These are phyloP conservation scores for Limnanthes douglasii DNA, from an alignment of 345 rosid species.

Conservation along the genomic window DNA sequence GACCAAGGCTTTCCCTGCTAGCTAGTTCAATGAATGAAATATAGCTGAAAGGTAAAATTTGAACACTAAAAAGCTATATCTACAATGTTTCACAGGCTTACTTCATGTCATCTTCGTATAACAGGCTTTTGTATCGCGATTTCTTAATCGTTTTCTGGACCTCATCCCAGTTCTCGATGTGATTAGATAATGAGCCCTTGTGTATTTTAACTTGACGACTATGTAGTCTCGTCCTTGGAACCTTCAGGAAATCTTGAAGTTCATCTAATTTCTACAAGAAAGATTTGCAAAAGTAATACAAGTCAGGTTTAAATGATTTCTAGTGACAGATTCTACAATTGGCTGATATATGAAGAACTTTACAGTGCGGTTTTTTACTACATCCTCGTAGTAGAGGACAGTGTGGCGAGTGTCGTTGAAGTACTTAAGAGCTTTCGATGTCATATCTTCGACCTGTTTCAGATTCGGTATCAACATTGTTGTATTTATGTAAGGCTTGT, in stretches of 20 bases:
- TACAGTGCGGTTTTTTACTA: constrained; percentile 73
- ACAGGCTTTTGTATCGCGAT: constrained; percentile 40
- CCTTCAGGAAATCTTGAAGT: constrained; percentile 75
- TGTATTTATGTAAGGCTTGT: constrained; percentile 68
- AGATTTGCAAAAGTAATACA: no score
- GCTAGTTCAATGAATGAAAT: no score
- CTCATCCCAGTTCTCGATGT: constrained; percentile 69
- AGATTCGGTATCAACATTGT: constrained; percentile 40
- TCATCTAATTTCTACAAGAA: constrained; percentile 51
- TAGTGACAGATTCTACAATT: no score
- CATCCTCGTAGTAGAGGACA: constrained; percentile 76
- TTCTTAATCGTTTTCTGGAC: constrained; percentile 52
- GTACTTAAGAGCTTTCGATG: constrained; percentile 59
- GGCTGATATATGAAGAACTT: no score
- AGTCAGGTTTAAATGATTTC: no score
- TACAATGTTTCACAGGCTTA: no score
- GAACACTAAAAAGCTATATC: no score
- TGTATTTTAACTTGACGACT: constrained; percentile 97
- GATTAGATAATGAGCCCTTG: constrained; percentile 51
- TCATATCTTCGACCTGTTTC: constrained; percentile 56
- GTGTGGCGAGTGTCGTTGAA: constrained; percentile 74
- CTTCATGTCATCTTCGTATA: constrained; percentile 36
- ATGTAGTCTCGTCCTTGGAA: constrained; percentile 44
- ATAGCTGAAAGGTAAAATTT: no score
- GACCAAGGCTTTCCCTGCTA: no score